phyloP scores from a whole-genome alignment of 805 yeast genomes.

The Barnettozyma sucrosica region DNA sequence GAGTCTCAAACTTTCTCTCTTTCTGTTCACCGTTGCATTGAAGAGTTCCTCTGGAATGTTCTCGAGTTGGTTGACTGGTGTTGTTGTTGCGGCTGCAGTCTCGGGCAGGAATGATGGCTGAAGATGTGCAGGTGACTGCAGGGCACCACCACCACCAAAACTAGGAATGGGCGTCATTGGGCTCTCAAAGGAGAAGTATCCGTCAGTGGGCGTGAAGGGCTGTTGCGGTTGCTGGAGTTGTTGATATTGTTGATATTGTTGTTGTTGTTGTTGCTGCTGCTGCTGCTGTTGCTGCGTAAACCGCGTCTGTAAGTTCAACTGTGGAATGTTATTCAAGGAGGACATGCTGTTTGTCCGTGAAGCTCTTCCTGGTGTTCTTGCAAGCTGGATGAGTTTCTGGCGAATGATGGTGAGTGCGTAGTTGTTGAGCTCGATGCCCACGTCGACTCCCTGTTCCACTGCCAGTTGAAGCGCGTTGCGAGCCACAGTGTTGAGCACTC shows the following conservation, averaged over 20 bases:
- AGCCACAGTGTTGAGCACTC: conserved; percentile 55
- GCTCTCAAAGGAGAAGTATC: conserved; percentile 23
- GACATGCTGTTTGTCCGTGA: conserved; percentile 19
- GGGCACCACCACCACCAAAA: neutral
- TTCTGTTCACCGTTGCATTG: conserved; percentile 45
- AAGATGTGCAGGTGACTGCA: conserved; percentile 3
- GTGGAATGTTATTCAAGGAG: conserved; percentile 11
- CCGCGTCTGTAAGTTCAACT: conserved; percentile 10
- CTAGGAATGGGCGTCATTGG: conserved; percentile 13
- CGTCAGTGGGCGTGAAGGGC: conserved; percentile 19
- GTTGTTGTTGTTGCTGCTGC: too few relatives aligned
- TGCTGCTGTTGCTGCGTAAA: conserved; percentile 11
- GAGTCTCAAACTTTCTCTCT: conserved; percentile 45
- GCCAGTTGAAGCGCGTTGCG: conserved; percentile 44
- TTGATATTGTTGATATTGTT: too few relatives aligned
- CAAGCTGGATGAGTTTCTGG: conserved; percentile 29
- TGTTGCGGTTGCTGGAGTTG: conserved; percentile 6
- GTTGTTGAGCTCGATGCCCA: conserved; percentile 34
- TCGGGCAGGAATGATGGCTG: conserved; percentile 22
- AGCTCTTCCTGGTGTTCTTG: conserved; percentile 9
- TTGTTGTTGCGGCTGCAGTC: conserved; percentile 1
- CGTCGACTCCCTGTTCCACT: conserved; percentile 27
- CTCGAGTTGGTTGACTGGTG: conserved; percentile 9
- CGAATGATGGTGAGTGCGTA: conserved; percentile 34
- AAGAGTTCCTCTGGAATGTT: conserved; percentile 23